phyloP scores from a whole-genome alignment of 1,284 basidiomycete species.

The Rhodotorula sp. region DNA sequence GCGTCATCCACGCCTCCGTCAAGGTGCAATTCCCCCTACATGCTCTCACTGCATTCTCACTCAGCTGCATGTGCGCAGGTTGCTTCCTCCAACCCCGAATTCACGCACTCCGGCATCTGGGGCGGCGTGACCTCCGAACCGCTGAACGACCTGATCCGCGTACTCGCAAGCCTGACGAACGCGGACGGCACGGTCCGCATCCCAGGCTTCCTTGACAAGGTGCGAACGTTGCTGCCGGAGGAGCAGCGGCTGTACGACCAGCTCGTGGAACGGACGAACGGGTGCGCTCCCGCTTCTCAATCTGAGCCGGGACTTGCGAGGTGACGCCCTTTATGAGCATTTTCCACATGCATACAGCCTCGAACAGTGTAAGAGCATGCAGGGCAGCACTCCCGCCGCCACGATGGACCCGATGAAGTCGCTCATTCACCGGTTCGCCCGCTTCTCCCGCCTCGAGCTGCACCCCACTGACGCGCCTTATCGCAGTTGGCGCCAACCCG shows the following conservation, averaged over 20 bases:
- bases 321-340: background rate
- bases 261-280: slow-evolving; percentile 63
- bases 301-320: background rate
- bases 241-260: slow-evolving; percentile 61
- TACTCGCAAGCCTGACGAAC: slow-evolving; percentile 73
- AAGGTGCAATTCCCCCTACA: slow-evolving; percentile 56
- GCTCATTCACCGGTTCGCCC: slow-evolving; percentile 55
- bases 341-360: background rate
- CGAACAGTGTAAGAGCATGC: background rate
- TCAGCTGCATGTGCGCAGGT: slow-evolving; percentile 33
- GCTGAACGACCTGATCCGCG: slow-evolving; percentile 63
- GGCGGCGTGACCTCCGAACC: slow-evolving; percentile 63
- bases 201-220: slow-evolving; percentile 74
- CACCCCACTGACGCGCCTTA: slow-evolving; percentile 49
- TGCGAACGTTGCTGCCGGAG: slow-evolving; percentile 44
- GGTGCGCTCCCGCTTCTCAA: slow-evolving; percentile 7
- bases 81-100: slow-evolving; percentile 58
- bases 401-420: slow-evolving; percentile 42
- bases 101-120: slow-evolving; percentile 83
- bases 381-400: slow-evolving; percentile 34
- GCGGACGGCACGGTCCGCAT: slow-evolving; percentile 58
- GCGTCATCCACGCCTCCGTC: slow-evolving; percentile 71
- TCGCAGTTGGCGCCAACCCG: slow-evolving; percentile 54
- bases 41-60: background rate
- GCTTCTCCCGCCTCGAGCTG: slow-evolving; percentile 61